Conservation (phyloP, 2,329 filamentous ascomycete genomes). For the Cadophora luteo-olivacea region DNA sequence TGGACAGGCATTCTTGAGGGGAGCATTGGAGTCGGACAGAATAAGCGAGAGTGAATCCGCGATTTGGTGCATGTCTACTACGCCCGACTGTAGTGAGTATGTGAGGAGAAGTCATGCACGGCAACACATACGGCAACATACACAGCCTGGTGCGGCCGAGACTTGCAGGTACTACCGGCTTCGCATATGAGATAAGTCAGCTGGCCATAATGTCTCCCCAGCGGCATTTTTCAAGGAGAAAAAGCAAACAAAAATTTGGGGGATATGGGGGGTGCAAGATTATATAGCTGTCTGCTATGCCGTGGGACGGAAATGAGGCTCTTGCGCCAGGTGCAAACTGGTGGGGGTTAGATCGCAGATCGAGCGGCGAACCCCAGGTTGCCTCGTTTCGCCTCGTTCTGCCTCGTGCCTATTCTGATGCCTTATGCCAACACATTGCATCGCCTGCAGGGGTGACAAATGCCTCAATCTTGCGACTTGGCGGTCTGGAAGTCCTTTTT, state of each 20-base stretch:
- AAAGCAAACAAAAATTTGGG: neutral
- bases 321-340: neutral
- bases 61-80: neutral
- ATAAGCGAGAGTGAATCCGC: neutral
- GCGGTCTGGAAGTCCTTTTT: neutral
- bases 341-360: neutral
- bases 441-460: neutral
- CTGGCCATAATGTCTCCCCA: neutral
- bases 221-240: neutral
- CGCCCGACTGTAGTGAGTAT: neutral
- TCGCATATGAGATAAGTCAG: neutral
- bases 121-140: neutral
- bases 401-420: neutral
- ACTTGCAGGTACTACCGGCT: neutral
- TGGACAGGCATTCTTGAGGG: neutral
- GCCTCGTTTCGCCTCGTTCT: neutral
- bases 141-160: neutral
- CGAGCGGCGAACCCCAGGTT: neutral
- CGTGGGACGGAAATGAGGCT: slow-evolving; percentile 4
- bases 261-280: neutral
- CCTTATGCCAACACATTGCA: neutral
- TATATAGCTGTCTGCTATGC: neutral
- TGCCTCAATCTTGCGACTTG: neutral
- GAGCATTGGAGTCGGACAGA: neutral
- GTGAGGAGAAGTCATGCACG: neutral